Evolutionary conservation across 1,139 yeast genomes (phyloP), one percentile per base, ranked within the genome.

Genomic region (Entelexis sorbosivorans): DNA sequence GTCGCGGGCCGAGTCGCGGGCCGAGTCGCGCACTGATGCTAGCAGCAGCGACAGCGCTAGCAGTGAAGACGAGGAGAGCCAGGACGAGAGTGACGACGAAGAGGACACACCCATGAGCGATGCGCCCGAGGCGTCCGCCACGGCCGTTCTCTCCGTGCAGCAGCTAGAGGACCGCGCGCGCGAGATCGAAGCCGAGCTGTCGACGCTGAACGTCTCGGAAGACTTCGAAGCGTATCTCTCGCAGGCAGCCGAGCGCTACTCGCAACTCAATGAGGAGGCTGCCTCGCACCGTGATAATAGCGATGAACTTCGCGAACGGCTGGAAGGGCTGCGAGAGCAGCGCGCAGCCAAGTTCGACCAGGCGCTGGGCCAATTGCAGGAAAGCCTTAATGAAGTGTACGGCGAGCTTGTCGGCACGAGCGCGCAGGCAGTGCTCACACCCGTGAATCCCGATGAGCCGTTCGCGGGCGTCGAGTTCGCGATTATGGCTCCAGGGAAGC

Each of bases 401-500:
- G 22, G 47, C 14, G 55, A 54, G 47, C 50, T 56, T 1, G 57
- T 39, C 9, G 97, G 97, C 45, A 53, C 44, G 2, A 52, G 48
- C 14, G 98, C 98, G 0, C 83, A 95, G 14, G 98, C 98, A 0
- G 83, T 86, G 56, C 72, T 91, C 56, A 82, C 91, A 0, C 68
- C 88, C 39, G 96, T 87, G 61, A 91, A 87, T 62, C 93, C 83
- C 56, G 96, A 87, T 52, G 95, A 85, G 60, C 96, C 64, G 3
- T 93, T 81, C 61, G 79, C 80, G 0, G 98, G 97, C 1, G 75
- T 88, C 49, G 83, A 81, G 60, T 93, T 87, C 62, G 94, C 88
- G 64, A 96, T 96, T 0, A 89, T 89, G 83, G 97, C 98, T 1
- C 98, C 98, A 11, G 76, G 85, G 79, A 93, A 91, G 62, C 74